Conservation (phyloP, 1,139 yeast species). For the Suhomyces bribrorum region DNA sequence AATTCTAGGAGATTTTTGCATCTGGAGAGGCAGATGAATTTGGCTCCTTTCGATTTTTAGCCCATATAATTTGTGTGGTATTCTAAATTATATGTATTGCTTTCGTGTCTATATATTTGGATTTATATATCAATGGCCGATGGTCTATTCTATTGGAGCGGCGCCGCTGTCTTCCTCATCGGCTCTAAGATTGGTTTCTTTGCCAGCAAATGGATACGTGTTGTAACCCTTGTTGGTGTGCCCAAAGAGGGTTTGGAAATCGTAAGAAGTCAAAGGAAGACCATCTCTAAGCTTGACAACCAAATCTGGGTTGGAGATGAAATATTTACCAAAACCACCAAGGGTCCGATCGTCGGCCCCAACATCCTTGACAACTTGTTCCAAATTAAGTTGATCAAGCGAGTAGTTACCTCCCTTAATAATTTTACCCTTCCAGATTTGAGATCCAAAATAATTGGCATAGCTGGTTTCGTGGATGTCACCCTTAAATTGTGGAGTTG, state of each 20-base stretch:
- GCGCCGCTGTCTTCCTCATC: background rate
- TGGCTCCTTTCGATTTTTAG: too few relatives aligned
- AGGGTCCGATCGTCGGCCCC: constrained; percentile 33
- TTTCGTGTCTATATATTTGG: background rate
- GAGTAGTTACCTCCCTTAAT: constrained; percentile 40
- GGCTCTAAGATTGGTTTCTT: background rate
- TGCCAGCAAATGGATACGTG: constrained; percentile 5
- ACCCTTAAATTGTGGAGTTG: constrained; percentile 19
- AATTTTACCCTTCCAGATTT: constrained; percentile 39
- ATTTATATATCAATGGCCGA: background rate
- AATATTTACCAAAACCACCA: constrained; percentile 50
- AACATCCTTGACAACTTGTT: constrained; percentile 14
- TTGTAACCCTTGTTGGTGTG: constrained; percentile 11
- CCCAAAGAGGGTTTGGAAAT: constrained; percentile 8
- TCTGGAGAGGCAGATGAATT: too few relatives aligned
- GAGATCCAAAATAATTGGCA: constrained; percentile 24
- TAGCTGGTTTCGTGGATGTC: background rate
- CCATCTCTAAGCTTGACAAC: constrained; percentile 37
- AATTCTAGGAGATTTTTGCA: too few relatives aligned
- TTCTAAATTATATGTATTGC: too few relatives aligned
- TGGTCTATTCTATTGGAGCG: background rate
- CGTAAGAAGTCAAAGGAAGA: constrained; percentile 22
- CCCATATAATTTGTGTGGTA: too few relatives aligned
- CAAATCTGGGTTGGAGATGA: constrained; percentile 55
- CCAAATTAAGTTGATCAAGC: constrained; percentile 17